phyloP scores from a whole-genome alignment of 2,329 filamentous ascomycete genomes.

The Knufia fluminis region DNA sequence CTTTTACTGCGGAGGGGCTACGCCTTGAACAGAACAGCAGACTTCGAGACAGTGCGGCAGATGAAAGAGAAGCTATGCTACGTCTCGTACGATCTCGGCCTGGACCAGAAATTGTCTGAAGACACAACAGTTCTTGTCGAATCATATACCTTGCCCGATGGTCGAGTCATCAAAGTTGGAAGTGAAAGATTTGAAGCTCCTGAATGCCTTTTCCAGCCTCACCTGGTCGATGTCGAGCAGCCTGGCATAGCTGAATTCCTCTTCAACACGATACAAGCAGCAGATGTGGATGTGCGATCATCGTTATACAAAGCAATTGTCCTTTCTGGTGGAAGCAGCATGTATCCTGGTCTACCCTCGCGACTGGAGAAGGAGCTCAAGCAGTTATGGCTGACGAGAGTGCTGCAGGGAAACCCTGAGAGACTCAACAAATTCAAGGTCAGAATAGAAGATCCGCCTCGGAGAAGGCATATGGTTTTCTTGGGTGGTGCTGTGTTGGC shows the following conservation, averaged over 20 bases:
- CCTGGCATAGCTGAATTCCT: conserved; percentile 93
- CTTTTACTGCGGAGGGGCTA: conserved; percentile 89
- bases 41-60: conserved; percentile 97
- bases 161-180: conserved; percentile 88
- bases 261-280: conserved; percentile 96
- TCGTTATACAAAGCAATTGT: conserved; percentile 97
- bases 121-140: conserved; percentile 96
- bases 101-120: conserved; percentile 92
- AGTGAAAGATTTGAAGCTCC: conserved; percentile 97
- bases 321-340: conserved; percentile 90
- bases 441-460: conserved; percentile 92
- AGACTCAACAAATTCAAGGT: conserved; percentile 98
- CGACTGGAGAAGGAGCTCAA: conserved; percentile 97
- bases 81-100: conserved; percentile 92
- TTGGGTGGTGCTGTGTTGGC: conserved; percentile 90
- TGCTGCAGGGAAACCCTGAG: conserved; percentile 84
- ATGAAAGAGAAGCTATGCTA: conserved; percentile 99
- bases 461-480: conserved; percentile 99
- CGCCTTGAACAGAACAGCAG: conserved; percentile 92
- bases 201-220: conserved; percentile 96
- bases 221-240: conserved; percentile 94
- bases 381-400: conserved; percentile 92
- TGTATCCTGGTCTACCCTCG: conserved; percentile 94
- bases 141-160: conserved; percentile 93
- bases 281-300: conserved; percentile 87